These are phyloP conservation scores for Eremochloa ophiuroides DNA, from an alignment of 176 grass and related monocot genomes.

Conservation along the genomic window DNA sequence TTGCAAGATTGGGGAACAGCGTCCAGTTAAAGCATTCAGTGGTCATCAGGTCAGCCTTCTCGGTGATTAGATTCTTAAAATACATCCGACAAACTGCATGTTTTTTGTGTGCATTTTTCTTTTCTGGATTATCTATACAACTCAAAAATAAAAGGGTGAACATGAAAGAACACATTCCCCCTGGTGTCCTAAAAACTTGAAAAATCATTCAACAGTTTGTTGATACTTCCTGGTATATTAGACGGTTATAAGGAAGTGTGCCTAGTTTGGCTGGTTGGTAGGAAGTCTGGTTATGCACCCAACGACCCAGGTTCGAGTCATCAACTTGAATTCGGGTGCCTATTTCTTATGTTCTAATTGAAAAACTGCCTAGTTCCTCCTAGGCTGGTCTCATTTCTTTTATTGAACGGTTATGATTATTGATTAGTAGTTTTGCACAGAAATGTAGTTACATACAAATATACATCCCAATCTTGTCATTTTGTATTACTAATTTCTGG, in stretches of 20 bases:
- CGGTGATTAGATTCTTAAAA: constrained; percentile 1
- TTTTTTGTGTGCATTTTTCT: background rate
- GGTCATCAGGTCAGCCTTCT: constrained; percentile 70
- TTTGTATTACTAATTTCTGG: background rate
- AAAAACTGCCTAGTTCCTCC: background rate
- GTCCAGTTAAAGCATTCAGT: constrained; percentile 71
- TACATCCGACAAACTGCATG: background rate
- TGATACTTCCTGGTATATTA: background rate
- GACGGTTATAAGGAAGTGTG: background rate
- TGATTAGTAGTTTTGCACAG: background rate
- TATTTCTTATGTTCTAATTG: background rate
- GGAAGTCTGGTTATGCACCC: background rate
- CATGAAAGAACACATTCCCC: background rate
- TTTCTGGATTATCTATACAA: background rate
- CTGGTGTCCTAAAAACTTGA: background rate
- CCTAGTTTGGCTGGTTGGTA: background rate
- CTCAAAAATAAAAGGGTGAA: background rate
- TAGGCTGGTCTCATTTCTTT: background rate
- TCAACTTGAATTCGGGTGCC: background rate
- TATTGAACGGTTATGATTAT: background rate
- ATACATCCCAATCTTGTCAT: background rate
- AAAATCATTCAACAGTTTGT: background rate
- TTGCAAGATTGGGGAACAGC: constrained; percentile 84
- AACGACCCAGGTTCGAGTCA: background rate
- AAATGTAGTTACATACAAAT: constrained; percentile 10